Percentiles rank a stretch among this genome's conserved stretches.
Evolutionary conservation across 768 basidiomycete genomes (phyloP).

Genomic region (Piloderma croceum): DNA sequence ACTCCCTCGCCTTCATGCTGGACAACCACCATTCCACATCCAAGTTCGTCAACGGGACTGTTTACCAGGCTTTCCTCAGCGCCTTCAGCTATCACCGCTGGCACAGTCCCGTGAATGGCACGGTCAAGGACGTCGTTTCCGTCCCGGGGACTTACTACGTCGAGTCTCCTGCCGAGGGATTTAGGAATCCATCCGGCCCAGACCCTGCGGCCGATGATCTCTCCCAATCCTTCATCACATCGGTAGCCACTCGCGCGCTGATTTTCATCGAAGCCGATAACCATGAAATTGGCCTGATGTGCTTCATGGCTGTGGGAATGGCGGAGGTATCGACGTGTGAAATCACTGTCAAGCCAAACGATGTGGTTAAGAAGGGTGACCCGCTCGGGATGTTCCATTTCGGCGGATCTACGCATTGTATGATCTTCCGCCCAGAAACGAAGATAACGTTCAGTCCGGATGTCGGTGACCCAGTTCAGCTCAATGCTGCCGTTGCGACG

Average conservation of each 20-base stretch:
- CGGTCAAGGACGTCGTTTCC: conserved; percentile 33
- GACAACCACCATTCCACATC: conserved; percentile 32
- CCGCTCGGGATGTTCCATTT: conserved; percentile 61
- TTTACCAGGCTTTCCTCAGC: conserved; percentile 55
- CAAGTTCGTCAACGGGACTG: conserved; percentile 43
- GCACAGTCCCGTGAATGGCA: conserved; percentile 52
- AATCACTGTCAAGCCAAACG: conserved; percentile 39
- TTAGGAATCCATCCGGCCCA: too few species aligned
- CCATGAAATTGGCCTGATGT: conserved; percentile 48
- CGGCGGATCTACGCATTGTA: conserved; percentile 49
- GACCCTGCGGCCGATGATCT: conserved; percentile 22
- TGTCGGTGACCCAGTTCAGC: too few species aligned
- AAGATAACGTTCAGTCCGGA: too few species aligned
- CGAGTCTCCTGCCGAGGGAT: conserved; percentile 22
- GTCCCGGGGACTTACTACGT: conserved; percentile 51
- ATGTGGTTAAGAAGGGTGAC: conserved; percentile 46
- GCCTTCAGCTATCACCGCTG: conserved; percentile 57
- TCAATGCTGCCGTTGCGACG: too few species aligned
- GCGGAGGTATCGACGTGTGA: conserved; percentile 59
- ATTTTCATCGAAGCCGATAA: conserved; percentile 53
- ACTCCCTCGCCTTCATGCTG: conserved; percentile 55
- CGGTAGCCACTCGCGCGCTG: conserved; percentile 43
- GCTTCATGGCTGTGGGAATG: conserved; percentile 56
- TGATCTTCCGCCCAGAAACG: conserved; percentile 37
- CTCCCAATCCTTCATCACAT: conserved; percentile 38